These are phyloP conservation scores for Urochloa ruziziensis DNA, from an alignment of 176 grass and related monocot species.

Conservation along the genomic window DNA sequence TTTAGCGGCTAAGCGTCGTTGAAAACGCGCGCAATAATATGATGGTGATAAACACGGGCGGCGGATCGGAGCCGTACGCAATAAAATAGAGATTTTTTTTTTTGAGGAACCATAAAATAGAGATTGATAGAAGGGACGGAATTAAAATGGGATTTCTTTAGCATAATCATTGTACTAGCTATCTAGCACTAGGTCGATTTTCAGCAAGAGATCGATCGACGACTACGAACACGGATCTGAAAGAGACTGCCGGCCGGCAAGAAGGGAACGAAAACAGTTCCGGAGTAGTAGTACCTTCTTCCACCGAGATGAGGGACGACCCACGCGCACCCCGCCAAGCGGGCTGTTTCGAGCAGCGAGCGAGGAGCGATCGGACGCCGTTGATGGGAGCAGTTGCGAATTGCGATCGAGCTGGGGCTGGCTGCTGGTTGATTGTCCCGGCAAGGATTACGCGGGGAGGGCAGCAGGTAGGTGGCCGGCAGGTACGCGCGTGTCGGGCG, in stretches of 20 bases:
- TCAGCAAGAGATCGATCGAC: background rate
- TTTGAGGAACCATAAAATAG: no score
- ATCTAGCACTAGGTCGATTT: background rate
- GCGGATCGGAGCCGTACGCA: background rate
- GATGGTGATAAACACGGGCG: background rate
- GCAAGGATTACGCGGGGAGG: no score
- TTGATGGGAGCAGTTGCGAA: background rate
- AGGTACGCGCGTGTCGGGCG: background rate
- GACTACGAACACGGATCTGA: background rate
- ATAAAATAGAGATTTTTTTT: background rate
- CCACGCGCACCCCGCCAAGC: no score
- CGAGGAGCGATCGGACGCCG: no score
- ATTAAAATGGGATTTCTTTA: background rate
- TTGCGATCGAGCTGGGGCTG: no score
- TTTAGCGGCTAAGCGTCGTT: background rate
- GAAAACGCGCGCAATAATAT: background rate
- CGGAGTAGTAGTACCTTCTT: background rate
- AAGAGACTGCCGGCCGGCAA: background rate
- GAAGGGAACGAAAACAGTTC: background rate
- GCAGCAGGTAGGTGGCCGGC: background rate
- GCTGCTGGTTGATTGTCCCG: background rate
- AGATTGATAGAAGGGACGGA: background rate
- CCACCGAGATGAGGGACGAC: background rate
- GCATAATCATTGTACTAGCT: background rate
- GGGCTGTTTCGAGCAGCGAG: no score